A percentile compares a stretch with the other conserved stretches of the same genome.
These are phyloP conservation scores for Candida chauliodis DNA, from an alignment of 805 yeast species.

Conservation along the genomic window DNA sequence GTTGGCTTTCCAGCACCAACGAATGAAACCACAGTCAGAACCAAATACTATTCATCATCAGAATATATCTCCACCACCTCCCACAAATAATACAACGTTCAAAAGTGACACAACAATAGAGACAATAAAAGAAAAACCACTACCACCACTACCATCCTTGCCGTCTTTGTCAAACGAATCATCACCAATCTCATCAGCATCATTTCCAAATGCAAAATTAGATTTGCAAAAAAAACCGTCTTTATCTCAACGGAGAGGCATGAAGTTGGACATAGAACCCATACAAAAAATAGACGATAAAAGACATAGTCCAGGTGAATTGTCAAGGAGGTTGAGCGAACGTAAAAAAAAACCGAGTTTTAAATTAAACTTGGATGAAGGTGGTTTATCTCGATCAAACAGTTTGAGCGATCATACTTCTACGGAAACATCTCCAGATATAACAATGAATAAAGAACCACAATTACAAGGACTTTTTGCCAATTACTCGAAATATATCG, in stretches of 20 bases:
- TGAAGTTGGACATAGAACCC: slow-evolving; percentile 42
- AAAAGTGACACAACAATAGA: slow-evolving; percentile 6
- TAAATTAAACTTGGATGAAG: slow-evolving; percentile 27
- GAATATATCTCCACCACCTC: slow-evolving; percentile 3
- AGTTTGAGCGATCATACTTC: slow-evolving; percentile 8
- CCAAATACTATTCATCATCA: not conserved
- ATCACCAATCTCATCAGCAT: not conserved
- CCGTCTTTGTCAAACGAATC: slow-evolving; percentile 6
- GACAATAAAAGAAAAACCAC: slow-evolving; percentile 16
- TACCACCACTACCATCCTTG: slow-evolving; percentile 24
- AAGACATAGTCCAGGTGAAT: slow-evolving; percentile 22
- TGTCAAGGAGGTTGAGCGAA: slow-evolving; percentile 35
- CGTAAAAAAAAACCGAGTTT: slow-evolving; percentile 39
- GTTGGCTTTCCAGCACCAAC: slow-evolving; percentile 80
- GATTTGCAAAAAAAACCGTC: slow-evolving; percentile 37
- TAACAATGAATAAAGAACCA: slow-evolving; percentile 13
- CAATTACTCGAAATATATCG: slow-evolving; percentile 81
- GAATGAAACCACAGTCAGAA: slow-evolving; percentile 31
- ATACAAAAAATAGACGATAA: slow-evolving; percentile 11
- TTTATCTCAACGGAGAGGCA: slow-evolving; percentile 52
- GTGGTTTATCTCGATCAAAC: slow-evolving; percentile 6
- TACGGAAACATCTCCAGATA: slow-evolving; percentile 5
- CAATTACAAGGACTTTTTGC: slow-evolving; percentile 66
- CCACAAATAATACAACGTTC: not conserved
- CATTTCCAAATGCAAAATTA: not conserved